phyloP scores from a whole-genome alignment of 2,329 filamentous ascomycete genomes.

The Zymoseptoria crescenta region DNA sequence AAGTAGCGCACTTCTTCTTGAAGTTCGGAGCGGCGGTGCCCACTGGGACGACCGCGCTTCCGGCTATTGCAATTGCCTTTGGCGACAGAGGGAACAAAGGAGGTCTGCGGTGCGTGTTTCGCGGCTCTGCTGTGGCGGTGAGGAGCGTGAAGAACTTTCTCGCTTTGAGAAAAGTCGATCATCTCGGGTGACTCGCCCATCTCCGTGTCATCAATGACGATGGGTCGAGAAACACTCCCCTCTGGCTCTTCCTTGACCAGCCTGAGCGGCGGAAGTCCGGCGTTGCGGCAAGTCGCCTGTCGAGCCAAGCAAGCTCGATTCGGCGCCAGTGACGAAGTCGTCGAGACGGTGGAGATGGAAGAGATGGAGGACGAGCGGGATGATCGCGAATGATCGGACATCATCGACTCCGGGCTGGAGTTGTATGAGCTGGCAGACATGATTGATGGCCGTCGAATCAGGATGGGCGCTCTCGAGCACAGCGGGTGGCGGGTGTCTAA shows the following conservation, averaged over 20 bases:
- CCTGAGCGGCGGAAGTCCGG: slow-evolving; percentile 32
- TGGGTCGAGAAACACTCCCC: slow-evolving; percentile 22
- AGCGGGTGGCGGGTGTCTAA: slow-evolving; percentile 35
- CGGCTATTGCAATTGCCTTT: slow-evolving; percentile 16
- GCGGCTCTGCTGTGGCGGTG: slow-evolving; percentile 25
- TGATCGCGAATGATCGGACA: slow-evolving; percentile 51
- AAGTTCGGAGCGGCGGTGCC: slow-evolving; percentile 26
- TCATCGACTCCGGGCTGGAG: slow-evolving; percentile 55
- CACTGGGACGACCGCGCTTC: slow-evolving; percentile 24
- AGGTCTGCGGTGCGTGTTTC: slow-evolving; percentile 17
- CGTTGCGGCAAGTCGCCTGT: slow-evolving; percentile 46
- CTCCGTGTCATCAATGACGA: slow-evolving; percentile 25
- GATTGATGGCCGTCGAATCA: slow-evolving; percentile 40
- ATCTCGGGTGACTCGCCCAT: slow-evolving; percentile 24
- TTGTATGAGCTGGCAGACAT: slow-evolving; percentile 46
- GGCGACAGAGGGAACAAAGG: slow-evolving; percentile 3
- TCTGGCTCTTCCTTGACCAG: slow-evolving; percentile 19
- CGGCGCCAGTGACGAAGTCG: slow-evolving; percentile 42
- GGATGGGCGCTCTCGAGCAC: neutral
- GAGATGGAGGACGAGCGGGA: slow-evolving; percentile 49
- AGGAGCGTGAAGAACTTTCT: slow-evolving; percentile 25
- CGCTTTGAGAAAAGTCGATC: slow-evolving; percentile 26
- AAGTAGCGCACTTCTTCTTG: slow-evolving; percentile 30
- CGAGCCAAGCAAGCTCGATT: slow-evolving; percentile 41
- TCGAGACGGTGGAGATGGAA: slow-evolving; percentile 42